Base-by-base conservation (phyloP, 257 asterid genomes). In the Anisodus acutangulus region DNA sequence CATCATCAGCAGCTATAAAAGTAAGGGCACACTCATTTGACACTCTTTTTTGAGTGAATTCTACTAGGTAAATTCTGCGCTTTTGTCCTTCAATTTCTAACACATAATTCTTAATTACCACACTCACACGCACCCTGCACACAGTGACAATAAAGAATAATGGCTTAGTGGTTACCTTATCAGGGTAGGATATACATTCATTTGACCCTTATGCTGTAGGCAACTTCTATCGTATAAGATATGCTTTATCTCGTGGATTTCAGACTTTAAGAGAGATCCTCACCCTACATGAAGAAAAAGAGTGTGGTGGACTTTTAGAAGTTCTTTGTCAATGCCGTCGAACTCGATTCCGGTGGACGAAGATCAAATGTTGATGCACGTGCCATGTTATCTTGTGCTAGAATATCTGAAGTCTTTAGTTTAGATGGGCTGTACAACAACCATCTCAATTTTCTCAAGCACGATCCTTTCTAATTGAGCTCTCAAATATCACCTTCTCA, bases 201-300 rank as follows among this genome's bases (percentile, higher is more conserved):
- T 59, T 17, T 43, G 68, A 7, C n/a, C 64, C 47, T 66, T 49
- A 17, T 76, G 17, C 10, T 1, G 2, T 43, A 76, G 78, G 55
- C 16, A 62, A 62, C 41, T 62, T 26, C 41, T 3, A 1, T 63
- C 83, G 43, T 37, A 84, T 84, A 31, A 26, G 39, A 43, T 26
- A 26, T 69, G 84, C 84, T 7, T 69, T 85, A 10, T 68, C 71
- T 39, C 71, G 55, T 68, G 66, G 82, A 58, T 69, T 17, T 68
- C 74, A 26, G 71, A 58, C 81, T 51, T 81, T 69, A 6, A 69
- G 81, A 67, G 51, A 68, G 39, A 4, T 79, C 76, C 84, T 80
- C 76, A 37, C 31, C 47, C 76, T 41, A 19, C 84, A 60, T 2
- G 74, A 26, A 37, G 84, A 67, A 37, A 84, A 60, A 19, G 54